phyloP scores from a whole-genome alignment of 78 protist species.

The Isochrysis galbana region DNA sequence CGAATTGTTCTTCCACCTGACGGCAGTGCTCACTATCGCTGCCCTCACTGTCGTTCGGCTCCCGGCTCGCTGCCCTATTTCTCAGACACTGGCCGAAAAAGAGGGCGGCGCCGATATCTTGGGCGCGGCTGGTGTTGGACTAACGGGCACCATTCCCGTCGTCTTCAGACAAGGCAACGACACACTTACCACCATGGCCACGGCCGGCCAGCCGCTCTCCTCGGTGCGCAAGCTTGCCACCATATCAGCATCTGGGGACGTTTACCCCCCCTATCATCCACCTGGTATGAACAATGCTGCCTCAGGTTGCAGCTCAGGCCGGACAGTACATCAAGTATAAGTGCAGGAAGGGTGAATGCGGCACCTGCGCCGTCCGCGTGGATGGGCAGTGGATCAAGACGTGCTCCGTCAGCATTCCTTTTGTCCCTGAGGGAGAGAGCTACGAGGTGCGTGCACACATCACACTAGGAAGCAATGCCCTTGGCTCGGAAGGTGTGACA shows the following conservation, averaged over 20 bases:
- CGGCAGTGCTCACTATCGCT: too few relatives aligned
- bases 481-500: too few relatives aligned
- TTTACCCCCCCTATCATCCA: too few relatives aligned
- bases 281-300: too few relatives aligned
- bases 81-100: not conserved
- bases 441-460: too few relatives aligned
- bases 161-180: not conserved
- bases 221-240: too few relatives aligned
- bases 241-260: too few relatives aligned
- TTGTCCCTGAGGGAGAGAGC: not conserved
- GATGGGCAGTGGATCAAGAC: slow-evolving; percentile 28
- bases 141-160: not conserved
- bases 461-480: too few relatives aligned
- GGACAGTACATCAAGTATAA: slow-evolving; percentile 30
- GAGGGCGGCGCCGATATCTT: not conserved
- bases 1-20: too few relatives aligned
- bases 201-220: not conserved
- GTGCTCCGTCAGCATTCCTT: not conserved
- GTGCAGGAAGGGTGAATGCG: slow-evolving; percentile 34
- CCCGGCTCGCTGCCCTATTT: too few relatives aligned
- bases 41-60: too few relatives aligned
- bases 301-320: slow-evolving; percentile 23
- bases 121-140: not conserved
- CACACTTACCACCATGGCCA: not conserved
- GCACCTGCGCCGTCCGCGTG: slow-evolving; percentile 31